Evolutionary conservation across 148 eudicot genomes (phyloP), one percentile per base, ranked within the genome.

Genomic region (Camellia sinensis): DNA sequence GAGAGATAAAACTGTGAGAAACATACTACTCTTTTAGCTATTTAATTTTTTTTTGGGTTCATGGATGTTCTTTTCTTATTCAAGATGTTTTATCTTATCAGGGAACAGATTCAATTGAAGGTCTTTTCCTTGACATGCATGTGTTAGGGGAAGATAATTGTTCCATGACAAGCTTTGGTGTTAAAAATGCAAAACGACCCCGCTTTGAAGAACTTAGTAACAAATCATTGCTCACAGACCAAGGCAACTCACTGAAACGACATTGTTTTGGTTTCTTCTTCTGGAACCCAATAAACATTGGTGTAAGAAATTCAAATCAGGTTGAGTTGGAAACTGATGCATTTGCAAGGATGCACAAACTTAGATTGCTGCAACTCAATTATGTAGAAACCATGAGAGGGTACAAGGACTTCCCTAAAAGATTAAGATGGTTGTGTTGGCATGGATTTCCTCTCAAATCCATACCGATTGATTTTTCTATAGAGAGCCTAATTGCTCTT

Each of bases 371-470:
- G 19, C 48, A 43, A 17, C 44, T 81, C 12, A 69, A 46, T 21
- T 1, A 66, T 56, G 83, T 59, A 17, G 50, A n/a, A 17, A 11
- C 75, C 60, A n/a, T 41, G 0, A 48, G 67, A 43, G 4, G 43
- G 15, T 77, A 56, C 14, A 22, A 67, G 18, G 1, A 67, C 2
- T 57, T 81, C 40, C 67, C 75, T 53, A 52, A 56, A 4, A 2
- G 8, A 15, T 21, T 81, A 22, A 65, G 45, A n/a, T 75, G 74
- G 79, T 60, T 81, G 61, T n/a, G 40, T 57, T 75, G 79, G 83
- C 74, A 41, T 75, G 74, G 79, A 18, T 75, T 75, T 29, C 63
- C 79, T 9, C 19, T 15, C 1, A 21, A n/a, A 67, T 66, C 17
- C 8, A 12, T 81, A 2, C 79, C 74, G 0, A 57, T 0, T 5